Percentiles rank a stretch among this genome's conserved stretches.
Evolutionary conservation across 2,329 filamentous ascomycete genomes (phyloP).

Genomic region (Arachnopeziza araneosa): DNA sequence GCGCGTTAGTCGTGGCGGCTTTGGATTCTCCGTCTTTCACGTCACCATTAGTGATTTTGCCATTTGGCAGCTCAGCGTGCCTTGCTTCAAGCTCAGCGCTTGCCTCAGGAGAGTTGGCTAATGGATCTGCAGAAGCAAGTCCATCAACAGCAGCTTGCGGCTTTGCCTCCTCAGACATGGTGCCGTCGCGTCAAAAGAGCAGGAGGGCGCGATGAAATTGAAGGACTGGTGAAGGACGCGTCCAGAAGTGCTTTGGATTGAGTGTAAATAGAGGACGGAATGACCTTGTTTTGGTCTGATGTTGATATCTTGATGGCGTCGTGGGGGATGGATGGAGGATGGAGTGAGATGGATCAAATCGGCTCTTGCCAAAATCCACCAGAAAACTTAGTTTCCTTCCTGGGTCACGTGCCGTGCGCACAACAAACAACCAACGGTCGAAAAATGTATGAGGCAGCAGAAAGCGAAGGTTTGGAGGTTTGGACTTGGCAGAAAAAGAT

Average conservation of each 20-base stretch:
- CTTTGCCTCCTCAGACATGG: constrained; percentile 26
- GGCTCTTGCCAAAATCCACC: neutral
- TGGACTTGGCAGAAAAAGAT: neutral
- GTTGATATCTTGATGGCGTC: constrained; percentile 19
- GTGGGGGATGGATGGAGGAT: neutral
- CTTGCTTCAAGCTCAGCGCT: constrained; percentile 11
- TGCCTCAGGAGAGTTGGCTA: constrained; percentile 1
- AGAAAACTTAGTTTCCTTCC: neutral
- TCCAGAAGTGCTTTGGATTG: constrained; percentile 7
- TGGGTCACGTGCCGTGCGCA: neutral
- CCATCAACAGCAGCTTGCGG: constrained; percentile 15
- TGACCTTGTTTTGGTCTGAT: constrained; percentile 11
- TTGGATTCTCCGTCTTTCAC: constrained; percentile 9
- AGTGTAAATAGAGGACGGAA: constrained; percentile 11
- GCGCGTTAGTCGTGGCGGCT: constrained; percentile 24
- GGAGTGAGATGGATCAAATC: constrained; percentile 10
- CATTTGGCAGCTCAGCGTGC: constrained; percentile 16
- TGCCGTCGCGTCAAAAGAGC: constrained; percentile 21
- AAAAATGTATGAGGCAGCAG: neutral
- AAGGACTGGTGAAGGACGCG: constrained; percentile 16
- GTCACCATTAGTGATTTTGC: constrained; percentile 14
- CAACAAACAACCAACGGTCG: neutral
- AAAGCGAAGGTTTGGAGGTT: neutral
- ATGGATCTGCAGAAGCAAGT: constrained; percentile 12
- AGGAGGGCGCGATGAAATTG: constrained; percentile 3